phyloP scores from a whole-genome alignment of 495 filamentous ascomycete genomes.

The Daldinia bambusicola region DNA sequence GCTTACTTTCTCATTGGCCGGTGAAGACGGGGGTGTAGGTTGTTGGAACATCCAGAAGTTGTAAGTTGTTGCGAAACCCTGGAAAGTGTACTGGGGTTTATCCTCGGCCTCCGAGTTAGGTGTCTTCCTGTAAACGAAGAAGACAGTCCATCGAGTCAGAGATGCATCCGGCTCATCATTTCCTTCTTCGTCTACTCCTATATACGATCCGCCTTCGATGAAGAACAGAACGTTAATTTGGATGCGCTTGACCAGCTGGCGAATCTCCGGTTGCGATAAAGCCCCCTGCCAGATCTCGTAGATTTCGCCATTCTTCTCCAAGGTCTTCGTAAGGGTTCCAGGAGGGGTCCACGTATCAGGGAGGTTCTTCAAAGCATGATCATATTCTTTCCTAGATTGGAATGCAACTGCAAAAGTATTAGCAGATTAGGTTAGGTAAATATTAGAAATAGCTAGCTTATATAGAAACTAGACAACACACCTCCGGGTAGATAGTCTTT shows the following conservation, averaged over 20 bases:
- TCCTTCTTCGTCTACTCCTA: conserved; percentile 73
- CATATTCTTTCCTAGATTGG: conserved; percentile 66
- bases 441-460: too few species aligned
- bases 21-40: conserved; percentile 34
- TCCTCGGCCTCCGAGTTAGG: conserved; percentile 54
- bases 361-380: conserved; percentile 63
- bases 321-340: conserved; percentile 58
- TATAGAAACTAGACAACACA: conserved; percentile 50
- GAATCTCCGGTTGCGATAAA: conserved; percentile 64
- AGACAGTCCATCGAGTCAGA: conserved; percentile 86
- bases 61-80: conserved; percentile 89
- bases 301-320: conserved; percentile 49
- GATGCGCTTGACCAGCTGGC: conserved; percentile 75
- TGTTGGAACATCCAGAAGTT: conserved; percentile 74
- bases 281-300: conserved; percentile 66
- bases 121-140: conserved; percentile 80
- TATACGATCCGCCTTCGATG: conserved; percentile 85
- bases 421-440: conserved; percentile 22
- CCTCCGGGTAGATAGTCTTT: conserved; percentile 74
- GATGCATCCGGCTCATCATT: conserved; percentile 76
- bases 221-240: conserved; percentile 87
- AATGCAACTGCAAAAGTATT: conserved; percentile 66
- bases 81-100: conserved; percentile 73
- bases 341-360: conserved; percentile 69
- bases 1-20: conserved; percentile 13